These are phyloP conservation scores for Fusarium sp. DNA, from an alignment of 2,329 filamentous ascomycete genomes.

Conservation along the genomic window DNA sequence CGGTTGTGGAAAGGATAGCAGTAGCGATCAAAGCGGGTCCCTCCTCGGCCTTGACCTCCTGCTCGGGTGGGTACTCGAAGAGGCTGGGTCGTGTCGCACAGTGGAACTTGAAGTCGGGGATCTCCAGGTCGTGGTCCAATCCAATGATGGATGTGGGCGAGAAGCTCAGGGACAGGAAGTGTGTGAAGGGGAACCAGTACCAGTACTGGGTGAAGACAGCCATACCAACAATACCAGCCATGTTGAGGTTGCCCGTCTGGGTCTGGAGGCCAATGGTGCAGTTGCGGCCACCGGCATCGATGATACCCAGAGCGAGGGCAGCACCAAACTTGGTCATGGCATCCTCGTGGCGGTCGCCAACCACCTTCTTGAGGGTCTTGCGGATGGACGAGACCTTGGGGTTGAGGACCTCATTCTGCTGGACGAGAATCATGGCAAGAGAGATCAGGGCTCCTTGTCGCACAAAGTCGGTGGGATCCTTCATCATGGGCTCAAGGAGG, in stretches of 20 bases:
- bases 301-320: constrained; percentile 93
- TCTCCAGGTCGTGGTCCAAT: constrained; percentile 92
- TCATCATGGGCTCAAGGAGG: constrained; percentile 98
- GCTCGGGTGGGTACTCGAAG: constrained; percentile 97
- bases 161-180: constrained; percentile 96
- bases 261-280: constrained; percentile 98
- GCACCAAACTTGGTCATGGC: constrained; percentile 99
- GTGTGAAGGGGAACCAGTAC: constrained; percentile 99
- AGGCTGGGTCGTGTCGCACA: constrained; percentile 94
- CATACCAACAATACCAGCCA: constrained; percentile 98
- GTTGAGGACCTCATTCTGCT: constrained; percentile 99
- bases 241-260: constrained; percentile 97
- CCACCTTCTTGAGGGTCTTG: constrained; percentile 93
- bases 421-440: constrained; percentile 98
- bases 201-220: constrained; percentile 99
- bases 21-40: constrained; percentile 94
- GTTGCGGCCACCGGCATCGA: constrained; percentile 97
- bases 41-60: constrained; percentile 94
- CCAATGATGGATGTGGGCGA: constrained; percentile 97
- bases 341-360: constrained; percentile 95
- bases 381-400: constrained; percentile 92
- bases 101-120: constrained; percentile 95
- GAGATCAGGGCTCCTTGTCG: constrained; percentile 95
- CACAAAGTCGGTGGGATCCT: constrained; percentile 98
- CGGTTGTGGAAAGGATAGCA: constrained; percentile 94